A percentile compares a stretch with the other conserved stretches of the same genome.
Conservation (phyloP, 768 basidiomycete genomes). For the Boletus edulis region DNA sequence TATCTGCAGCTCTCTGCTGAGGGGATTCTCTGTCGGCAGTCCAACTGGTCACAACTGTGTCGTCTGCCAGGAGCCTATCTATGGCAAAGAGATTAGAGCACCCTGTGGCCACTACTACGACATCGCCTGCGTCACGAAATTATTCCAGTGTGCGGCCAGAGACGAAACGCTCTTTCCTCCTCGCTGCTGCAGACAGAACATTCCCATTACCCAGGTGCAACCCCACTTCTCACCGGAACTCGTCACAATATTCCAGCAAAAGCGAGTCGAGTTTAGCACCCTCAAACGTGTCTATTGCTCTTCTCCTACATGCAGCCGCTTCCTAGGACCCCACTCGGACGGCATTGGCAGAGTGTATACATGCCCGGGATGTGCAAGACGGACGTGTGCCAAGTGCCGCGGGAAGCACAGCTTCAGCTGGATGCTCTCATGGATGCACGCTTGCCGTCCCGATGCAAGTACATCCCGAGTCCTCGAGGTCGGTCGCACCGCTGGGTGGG, state of each 20-base stretch:
- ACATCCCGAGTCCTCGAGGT: neutral
- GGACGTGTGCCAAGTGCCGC: neutral
- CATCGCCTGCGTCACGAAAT: conserved; percentile 29
- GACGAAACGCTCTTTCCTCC: conserved; percentile 44
- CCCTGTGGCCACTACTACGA: conserved; percentile 39
- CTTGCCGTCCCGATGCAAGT: neutral
- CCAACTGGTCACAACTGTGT: conserved; percentile 34
- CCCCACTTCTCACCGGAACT: neutral
- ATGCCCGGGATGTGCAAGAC: neutral
- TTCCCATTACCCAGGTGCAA: conserved; percentile 26
- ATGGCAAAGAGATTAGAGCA: conserved; percentile 23
- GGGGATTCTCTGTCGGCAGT: neutral
- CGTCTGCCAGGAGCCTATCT: conserved; percentile 34
- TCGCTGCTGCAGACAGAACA: conserved; percentile 35
- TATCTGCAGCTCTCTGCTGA: neutral
- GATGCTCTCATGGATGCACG: neutral
- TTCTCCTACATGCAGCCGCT: neutral
- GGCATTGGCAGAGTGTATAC: neutral
- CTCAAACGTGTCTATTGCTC: neutral
- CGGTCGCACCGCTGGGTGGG: neutral
- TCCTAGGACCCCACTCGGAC: neutral
- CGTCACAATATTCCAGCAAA: neutral
- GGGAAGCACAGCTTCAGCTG: neutral
- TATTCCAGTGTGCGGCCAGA: conserved; percentile 33
- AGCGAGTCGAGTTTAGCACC: neutral